phyloP scores from a whole-genome alignment of 2,329 filamentous ascomycete species.

The Pestalotiopsis sp. region DNA sequence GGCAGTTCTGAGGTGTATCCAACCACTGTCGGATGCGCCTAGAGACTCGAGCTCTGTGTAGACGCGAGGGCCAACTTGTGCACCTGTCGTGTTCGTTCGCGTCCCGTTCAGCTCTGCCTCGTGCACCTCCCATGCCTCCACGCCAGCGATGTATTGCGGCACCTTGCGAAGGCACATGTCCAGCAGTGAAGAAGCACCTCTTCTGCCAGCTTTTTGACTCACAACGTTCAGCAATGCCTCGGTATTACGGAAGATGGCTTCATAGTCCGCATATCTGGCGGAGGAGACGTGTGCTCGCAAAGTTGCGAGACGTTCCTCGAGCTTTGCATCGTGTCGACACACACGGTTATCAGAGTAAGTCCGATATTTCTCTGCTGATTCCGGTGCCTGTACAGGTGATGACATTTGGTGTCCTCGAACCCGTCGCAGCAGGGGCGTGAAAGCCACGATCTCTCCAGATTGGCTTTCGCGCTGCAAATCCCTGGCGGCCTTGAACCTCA shows the following conservation, averaged over 20 bases:
- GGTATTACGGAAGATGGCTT: slow-evolving; percentile 47
- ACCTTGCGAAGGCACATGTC: slow-evolving; percentile 52
- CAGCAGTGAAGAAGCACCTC: slow-evolving; percentile 45
- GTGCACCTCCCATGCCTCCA: slow-evolving; percentile 44
- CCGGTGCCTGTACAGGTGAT: slow-evolving; percentile 20
- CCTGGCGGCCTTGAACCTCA: slow-evolving; percentile 19
- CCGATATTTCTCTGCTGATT: slow-evolving; percentile 2
- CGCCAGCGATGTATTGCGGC: slow-evolving; percentile 47
- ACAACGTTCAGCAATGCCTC: slow-evolving; percentile 49
- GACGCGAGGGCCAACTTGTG: slow-evolving; percentile 45
- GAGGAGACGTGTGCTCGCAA: slow-evolving; percentile 34
- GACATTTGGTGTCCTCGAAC: slow-evolving; percentile 27
- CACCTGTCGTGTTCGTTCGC: slow-evolving; percentile 34
- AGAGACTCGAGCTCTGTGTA: slow-evolving; percentile 53
- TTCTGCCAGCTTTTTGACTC: slow-evolving; percentile 16
- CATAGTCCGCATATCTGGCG: slow-evolving; percentile 39
- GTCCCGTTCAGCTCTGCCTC: slow-evolving; percentile 42
- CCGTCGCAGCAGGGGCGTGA: slow-evolving; percentile 32
- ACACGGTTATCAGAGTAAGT: background rate
- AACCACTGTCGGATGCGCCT: slow-evolving; percentile 42
- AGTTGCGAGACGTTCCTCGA: slow-evolving; percentile 37
- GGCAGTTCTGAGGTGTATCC: slow-evolving; percentile 47
- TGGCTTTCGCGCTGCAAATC: slow-evolving; percentile 14
- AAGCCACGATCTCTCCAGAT: slow-evolving; percentile 26
- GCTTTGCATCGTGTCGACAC: slow-evolving; percentile 20